Evolutionary conservation across 768 basidiomycete genomes (phyloP).

Genomic region (Cystobasidium onofrii): DNA sequence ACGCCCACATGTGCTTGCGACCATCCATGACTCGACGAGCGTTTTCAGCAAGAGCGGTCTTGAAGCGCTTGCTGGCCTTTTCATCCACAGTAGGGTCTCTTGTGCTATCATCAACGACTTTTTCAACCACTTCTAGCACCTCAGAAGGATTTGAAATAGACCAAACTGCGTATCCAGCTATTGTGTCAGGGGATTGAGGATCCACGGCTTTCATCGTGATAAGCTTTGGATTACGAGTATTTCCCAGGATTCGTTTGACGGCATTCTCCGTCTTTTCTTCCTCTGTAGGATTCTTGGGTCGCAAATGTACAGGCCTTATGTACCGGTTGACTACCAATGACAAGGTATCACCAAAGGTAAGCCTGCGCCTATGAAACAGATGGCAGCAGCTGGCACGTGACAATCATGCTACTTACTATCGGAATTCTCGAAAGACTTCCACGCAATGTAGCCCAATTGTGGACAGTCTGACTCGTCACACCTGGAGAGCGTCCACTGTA

Average conservation of each 20-base stretch:
- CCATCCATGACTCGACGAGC: background rate
- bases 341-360: too few species aligned
- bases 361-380: too few species aligned
- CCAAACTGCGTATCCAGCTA: background rate
- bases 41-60: background rate
- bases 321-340: background rate
- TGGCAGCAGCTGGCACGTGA: background rate
- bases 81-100: background rate
- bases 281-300: background rate
- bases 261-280: slow-evolving; percentile 1
- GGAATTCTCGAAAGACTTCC: slow-evolving; percentile 1
- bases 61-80: background rate
- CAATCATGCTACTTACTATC: background rate
- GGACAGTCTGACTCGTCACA: background rate
- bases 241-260: background rate
- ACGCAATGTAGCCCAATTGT: background rate
- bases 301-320: background rate
- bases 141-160: background rate
- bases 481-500: background rate
- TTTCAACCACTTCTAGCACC: background rate
- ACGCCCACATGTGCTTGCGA: background rate
- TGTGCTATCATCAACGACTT: background rate
- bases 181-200: background rate
- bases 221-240: background rate
- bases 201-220: background rate